A percentile compares a stretch with the other conserved stretches of the same genome.
Evolutionary conservation across 305 asterid genomes (phyloP).

Genomic region (Solanum hybrid): DNA sequence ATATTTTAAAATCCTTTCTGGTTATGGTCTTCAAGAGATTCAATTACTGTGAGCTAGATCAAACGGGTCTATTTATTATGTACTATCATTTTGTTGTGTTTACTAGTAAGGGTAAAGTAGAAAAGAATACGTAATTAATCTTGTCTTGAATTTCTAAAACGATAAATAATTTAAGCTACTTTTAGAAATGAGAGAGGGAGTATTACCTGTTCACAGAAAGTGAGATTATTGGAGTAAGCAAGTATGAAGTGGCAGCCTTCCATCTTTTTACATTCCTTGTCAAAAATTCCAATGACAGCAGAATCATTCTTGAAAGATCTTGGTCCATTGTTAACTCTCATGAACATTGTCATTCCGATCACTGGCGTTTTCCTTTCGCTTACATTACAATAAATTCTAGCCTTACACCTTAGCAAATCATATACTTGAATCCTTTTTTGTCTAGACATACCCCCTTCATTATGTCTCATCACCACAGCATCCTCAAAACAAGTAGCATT

Average conservation of each 20-base stretch:
- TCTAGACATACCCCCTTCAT: constrained; percentile 67
- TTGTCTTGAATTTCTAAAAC: too few species aligned
- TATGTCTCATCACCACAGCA: constrained; percentile 69
- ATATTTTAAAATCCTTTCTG: too few species aligned
- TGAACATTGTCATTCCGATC: constrained; percentile 56
- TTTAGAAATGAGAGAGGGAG: not conserved
- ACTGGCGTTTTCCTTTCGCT: constrained; percentile 15
- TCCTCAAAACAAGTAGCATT: constrained; percentile 38
- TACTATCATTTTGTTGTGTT: too few species aligned
- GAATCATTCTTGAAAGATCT: constrained; percentile 58
- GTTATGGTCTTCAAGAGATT: too few species aligned
- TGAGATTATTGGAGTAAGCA: constrained; percentile 48
- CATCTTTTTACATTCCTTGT: constrained; percentile 31
- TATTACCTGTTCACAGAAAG: constrained; percentile 60
- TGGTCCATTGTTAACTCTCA: constrained; percentile 39
- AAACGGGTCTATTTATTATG: too few species aligned
- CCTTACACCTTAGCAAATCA: constrained; percentile 55
- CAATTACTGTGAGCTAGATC: too few species aligned
- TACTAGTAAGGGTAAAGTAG: too few species aligned
- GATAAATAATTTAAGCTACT: too few species aligned
- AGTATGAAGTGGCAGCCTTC: constrained; percentile 41
- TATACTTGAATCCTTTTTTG: constrained; percentile 42
- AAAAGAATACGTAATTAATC: too few species aligned
- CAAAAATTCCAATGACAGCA: constrained; percentile 39
- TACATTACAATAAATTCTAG: constrained; percentile 45